Base-by-base conservation (phyloP, 2,329 filamentous ascomycete genomes). In the Pseudogymnoascus sp. region DNA sequence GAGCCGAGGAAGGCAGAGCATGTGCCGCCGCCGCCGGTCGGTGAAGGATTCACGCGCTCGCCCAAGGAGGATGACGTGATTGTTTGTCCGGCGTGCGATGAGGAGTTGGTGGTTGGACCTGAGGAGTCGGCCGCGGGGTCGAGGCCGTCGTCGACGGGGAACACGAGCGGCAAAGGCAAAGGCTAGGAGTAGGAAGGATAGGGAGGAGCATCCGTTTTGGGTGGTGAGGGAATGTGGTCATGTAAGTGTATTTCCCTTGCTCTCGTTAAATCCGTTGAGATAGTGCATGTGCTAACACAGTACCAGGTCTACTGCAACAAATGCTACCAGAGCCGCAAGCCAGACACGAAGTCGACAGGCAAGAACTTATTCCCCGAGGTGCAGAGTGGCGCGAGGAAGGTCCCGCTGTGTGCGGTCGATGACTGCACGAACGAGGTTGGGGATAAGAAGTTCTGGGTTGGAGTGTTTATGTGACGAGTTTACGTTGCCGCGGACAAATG, bases 181-280 rank as follows among this genome's bases (percentile, higher is more conserved):
- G 69, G 77, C 80, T 18, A 75, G 78, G 5, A 82, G 80, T 21
- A 72, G 63, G 62, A 74, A 81, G 62, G 79, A 81, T 21, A 79
- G 83, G 28, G 72, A 79, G 35, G 92, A 96, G 75, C 87, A 90
- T 71, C 89, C 96, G 70, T 93, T 97, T 65, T 97, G 93, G 92
- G 88, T 95, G 0, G 82, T 95, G 37, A 96, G 93, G 75, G 83
- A 83, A 60, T 99, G 95, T 73, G 95, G 95, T 67, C 95, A 99
- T 78, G 95, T 97, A 82, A 75, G 84, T 80, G 45, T 41, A 38
- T 25, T 63, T 23, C 25, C 11, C 40, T 18, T 63, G 6, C 25
- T 33, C 21, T 68, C 49, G 11, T 40, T 8, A 14, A 33, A 18
- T 37, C 12, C 55, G 25, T 11, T 25, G 9, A 5, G 18, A 55